These are phyloP conservation scores for Mycena floridula DNA, from an alignment of 768 basidiomycete genomes.

Conservation along the genomic window DNA sequence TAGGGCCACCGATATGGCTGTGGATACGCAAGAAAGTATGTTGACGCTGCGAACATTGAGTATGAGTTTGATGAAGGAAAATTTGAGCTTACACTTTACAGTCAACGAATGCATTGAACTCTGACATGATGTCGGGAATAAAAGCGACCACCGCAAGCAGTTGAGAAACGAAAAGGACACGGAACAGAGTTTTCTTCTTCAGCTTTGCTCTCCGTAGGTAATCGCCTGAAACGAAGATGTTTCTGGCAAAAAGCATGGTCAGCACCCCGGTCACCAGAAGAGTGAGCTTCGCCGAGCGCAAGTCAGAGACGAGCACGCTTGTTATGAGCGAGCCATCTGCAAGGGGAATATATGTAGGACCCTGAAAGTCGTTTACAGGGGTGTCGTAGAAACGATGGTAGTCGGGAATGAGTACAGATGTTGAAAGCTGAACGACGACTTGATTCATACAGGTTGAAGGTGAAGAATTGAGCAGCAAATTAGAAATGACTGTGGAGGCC, in stretches of 20 bases:
- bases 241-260: slow-evolving; percentile 45
- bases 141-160: slow-evolving; percentile 40
- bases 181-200: slow-evolving; percentile 55
- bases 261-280: slow-evolving; percentile 45
- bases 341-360: slow-evolving; percentile 40
- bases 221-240: slow-evolving; percentile 40
- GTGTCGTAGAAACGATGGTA: slow-evolving; percentile 36
- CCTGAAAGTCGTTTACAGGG: slow-evolving; percentile 37
- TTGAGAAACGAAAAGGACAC: slow-evolving; percentile 50
- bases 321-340: slow-evolving; percentile 57
- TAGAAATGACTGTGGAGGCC: slow-evolving; percentile 12
- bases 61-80: slow-evolving; percentile 13
- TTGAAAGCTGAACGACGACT: slow-evolving; percentile 45
- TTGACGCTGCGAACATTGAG: slow-evolving; percentile 25
- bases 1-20: slow-evolving; percentile 31
- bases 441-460: slow-evolving; percentile 31
- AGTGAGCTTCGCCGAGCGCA: slow-evolving; percentile 31
- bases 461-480: slow-evolving; percentile 26
- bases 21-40: slow-evolving; percentile 27
- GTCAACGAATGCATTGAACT: slow-evolving; percentile 31
- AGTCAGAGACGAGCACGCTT: slow-evolving; percentile 37
- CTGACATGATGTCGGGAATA: slow-evolving; percentile 38
- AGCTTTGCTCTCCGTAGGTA: slow-evolving; percentile 51
- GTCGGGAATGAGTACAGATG: slow-evolving; percentile 41
- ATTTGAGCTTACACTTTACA: slow-evolving; percentile 41